Evolutionary conservation across 2,329 filamentous ascomycete genomes (phyloP), one percentile per base, ranked within the genome.

Genomic region (Arthrobotrys entomopaga): DNA sequence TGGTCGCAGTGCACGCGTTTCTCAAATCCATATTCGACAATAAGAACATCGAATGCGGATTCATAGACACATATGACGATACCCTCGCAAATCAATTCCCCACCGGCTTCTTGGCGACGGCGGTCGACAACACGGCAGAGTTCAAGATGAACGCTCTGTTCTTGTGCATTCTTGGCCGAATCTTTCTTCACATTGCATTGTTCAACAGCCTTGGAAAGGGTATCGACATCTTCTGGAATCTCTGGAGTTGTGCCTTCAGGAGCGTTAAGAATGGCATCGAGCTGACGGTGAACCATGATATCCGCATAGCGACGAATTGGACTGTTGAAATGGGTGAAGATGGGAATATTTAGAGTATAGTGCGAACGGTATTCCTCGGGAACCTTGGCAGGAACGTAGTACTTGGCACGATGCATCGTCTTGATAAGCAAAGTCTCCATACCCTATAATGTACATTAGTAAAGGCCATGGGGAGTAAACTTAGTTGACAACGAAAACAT

Each of bases 1-100:
- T 99, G 95, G 80, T 99, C 95, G 81, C 95, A 99, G 83, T 99
- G 95, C 60, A 99, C 95, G 77, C 95, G 92, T 88, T 99, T 99
- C 85, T 99, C 95, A 78, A 99, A 98, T 77, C 95, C 95, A 85
- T 93, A 99, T 81, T 99, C 93, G 4, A 95, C 95, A 81, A 99
- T 98, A 77, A 99, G 87, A 49, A 99, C 92, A 81, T 99, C 95
- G 81, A 99, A 99, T 19, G 95, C 95, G 26, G 95, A 98, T 83
- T 99, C 95, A 82, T 99, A 99, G 34, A 99, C 95, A 80, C 92
- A 97, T 65, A 99, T 86, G 56, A 99, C 93, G 79, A 99, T 94
- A 78, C 95, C 95, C 81, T 98, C 94, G 79, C 91, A 93, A 81
- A 99, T 93, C 63, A 99, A 87, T 77, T 99, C 95, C 54, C 92